Evolutionary conservation across 148 eudicot genomes (phyloP).

Genomic region (Beta vulgaris): DNA sequence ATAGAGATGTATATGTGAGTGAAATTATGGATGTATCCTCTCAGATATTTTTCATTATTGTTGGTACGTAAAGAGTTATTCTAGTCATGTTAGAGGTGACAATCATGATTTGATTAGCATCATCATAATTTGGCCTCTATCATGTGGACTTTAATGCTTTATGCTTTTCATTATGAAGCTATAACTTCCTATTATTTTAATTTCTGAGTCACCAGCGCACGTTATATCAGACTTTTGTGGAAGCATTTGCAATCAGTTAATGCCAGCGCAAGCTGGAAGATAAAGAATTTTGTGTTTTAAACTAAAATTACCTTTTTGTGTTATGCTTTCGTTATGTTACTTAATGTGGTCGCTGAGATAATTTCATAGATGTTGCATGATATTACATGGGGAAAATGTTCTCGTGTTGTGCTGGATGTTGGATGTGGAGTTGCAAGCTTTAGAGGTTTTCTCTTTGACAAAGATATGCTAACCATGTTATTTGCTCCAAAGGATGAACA

Average conservation of each 20-base stretch:
- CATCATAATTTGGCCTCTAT: slow-evolving; percentile 10
- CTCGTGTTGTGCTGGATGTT: too few species aligned
- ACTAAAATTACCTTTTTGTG: background rate
- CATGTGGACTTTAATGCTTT: background rate
- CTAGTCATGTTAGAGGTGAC: background rate
- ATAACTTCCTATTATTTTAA: too few species aligned
- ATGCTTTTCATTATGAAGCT: background rate
- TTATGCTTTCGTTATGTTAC: slow-evolving; percentile 10
- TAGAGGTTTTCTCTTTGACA: too few species aligned
- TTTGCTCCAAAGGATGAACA: too few species aligned
- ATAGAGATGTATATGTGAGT: background rate
- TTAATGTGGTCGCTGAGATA: slow-evolving; percentile 14
- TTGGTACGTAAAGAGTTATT: background rate
- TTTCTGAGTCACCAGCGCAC: background rate
- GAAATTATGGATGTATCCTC: background rate
- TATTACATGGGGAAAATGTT: too few species aligned
- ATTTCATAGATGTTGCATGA: slow-evolving; percentile 51
- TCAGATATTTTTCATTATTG: background rate
- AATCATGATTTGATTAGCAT: background rate
- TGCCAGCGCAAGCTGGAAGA: background rate
- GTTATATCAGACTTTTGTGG: background rate
- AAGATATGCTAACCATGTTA: too few species aligned
- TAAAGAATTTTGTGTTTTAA: background rate
- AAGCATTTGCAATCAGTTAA: background rate
- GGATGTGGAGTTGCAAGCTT: too few species aligned